Percentiles rank a stretch among this genome's conserved stretches.
phyloP scores from a whole-genome alignment of 257 asterid species.

The Avicennia marina region DNA sequence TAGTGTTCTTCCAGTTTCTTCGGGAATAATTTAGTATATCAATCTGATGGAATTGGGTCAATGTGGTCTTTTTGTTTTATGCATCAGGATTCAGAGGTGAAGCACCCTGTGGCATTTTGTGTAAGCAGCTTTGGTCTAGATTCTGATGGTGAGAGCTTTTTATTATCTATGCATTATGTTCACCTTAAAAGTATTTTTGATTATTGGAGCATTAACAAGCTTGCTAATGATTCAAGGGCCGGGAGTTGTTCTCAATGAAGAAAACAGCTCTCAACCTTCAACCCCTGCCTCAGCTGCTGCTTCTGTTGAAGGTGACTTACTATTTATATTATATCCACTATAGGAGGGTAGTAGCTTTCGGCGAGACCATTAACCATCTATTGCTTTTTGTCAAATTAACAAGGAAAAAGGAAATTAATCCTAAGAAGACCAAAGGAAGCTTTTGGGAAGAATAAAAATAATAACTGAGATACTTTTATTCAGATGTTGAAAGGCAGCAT shows the following conservation, averaged over 20 bases:
- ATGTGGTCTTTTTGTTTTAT: slow-evolving; percentile 7
- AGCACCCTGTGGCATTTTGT: slow-evolving; percentile 21
- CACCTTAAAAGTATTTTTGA: slow-evolving; percentile 4
- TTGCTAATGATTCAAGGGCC: slow-evolving; percentile 34
- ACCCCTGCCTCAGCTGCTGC: slow-evolving; percentile 26
- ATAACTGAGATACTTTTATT: neutral
- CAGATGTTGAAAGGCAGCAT: neutral
- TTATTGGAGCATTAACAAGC: slow-evolving; percentile 25
- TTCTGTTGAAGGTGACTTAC: slow-evolving; percentile 42
- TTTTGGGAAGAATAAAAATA: no score
- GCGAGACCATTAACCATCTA: neutral
- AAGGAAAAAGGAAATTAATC: no score
- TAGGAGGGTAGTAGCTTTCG: neutral
- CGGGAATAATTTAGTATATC: slow-evolving; percentile 6
- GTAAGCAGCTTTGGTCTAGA: slow-evolving; percentile 25
- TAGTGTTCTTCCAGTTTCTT: slow-evolving; percentile 14
- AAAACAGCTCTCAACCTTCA: slow-evolving; percentile 25
- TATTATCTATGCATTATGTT: neutral
- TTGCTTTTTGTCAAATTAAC: neutral
- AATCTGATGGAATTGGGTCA: slow-evolving; percentile 11
- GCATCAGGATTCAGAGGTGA: slow-evolving; percentile 34
- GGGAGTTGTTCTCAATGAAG: slow-evolving; percentile 36
- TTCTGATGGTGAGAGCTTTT: slow-evolving; percentile 48
- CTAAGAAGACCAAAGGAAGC: no score
- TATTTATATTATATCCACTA: neutral